Evolutionary conservation across 1,284 basidiomycete species (phyloP).

Genomic region (Vanrija sp.): DNA sequence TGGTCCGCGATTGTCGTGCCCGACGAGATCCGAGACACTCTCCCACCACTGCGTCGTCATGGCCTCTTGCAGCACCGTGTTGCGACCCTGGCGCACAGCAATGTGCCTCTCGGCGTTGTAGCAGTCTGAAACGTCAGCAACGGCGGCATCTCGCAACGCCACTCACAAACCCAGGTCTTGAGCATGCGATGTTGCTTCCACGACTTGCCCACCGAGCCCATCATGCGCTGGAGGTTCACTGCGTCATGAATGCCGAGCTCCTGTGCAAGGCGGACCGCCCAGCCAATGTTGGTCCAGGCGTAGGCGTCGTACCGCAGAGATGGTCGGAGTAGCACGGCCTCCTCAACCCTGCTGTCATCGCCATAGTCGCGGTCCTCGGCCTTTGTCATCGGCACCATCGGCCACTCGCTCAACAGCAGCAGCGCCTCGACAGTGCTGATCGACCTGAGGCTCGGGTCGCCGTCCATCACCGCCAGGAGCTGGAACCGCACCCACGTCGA

Average conservation of each 20-base stretch:
- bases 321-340: conserved; percentile 6
- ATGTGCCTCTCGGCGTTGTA: conserved; percentile 13
- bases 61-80: conserved; percentile 11
- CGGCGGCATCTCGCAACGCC: not conserved
- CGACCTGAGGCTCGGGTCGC: conserved; percentile 5
- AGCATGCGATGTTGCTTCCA: conserved; percentile 10
- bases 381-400: conserved; percentile 6
- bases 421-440: conserved; percentile 14
- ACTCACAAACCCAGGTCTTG: conserved; percentile 16
- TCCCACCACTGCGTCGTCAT: conserved; percentile 20
- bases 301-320: conserved; percentile 12
- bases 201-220: not conserved
- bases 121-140: conserved; percentile 1
- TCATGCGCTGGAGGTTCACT: not conserved
- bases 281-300: conserved; percentile 11
- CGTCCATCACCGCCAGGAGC: conserved; percentile 8
- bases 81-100: conserved; percentile 12
- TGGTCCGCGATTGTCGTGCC: not conserved
- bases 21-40: conserved; percentile 2
- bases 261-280: conserved; percentile 12
- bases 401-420: conserved; percentile 14
- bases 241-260: conserved; percentile 16
- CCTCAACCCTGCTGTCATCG: not conserved
- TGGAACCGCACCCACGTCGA: conserved; percentile 9
- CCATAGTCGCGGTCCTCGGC: not conserved